phyloP scores from a whole-genome alignment of 345 rosid species.

The Eucalyptus cloeziana region DNA sequence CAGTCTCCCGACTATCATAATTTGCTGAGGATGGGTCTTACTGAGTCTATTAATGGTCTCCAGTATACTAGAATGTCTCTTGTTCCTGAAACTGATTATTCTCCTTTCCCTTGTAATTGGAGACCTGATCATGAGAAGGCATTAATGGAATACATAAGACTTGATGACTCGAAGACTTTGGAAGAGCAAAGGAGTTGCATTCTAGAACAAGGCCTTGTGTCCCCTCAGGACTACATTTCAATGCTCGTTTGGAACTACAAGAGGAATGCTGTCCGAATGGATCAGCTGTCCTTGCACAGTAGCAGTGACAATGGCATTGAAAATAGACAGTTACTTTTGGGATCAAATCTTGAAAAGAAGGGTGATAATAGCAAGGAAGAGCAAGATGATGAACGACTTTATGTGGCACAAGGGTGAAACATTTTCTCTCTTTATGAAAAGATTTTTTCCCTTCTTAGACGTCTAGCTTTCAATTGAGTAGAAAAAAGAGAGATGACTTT shows the following conservation, averaged over 20 bases:
- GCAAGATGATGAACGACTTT: slow-evolving; percentile 27
- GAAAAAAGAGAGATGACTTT: background rate
- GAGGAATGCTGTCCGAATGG: slow-evolving; percentile 60
- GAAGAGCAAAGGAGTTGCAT: slow-evolving; percentile 65
- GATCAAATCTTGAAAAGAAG: slow-evolving; percentile 14
- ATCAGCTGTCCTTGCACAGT: slow-evolving; percentile 43
- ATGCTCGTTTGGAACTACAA: slow-evolving; percentile 99
- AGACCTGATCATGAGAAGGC: slow-evolving; percentile 85
- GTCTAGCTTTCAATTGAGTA: background rate
- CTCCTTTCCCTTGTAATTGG: slow-evolving; percentile 86
- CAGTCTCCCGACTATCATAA: slow-evolving; percentile 77
- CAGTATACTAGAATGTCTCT: slow-evolving; percentile 92
- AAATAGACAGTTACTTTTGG: slow-evolving; percentile 20
- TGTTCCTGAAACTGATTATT: slow-evolving; percentile 82
- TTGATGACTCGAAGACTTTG: slow-evolving; percentile 62
- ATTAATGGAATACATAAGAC: slow-evolving; percentile 62
- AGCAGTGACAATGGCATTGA: background rate
- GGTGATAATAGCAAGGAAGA: slow-evolving; percentile 17
- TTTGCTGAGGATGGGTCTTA: slow-evolving; percentile 86
- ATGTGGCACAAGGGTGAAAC: slow-evolving; percentile 30
- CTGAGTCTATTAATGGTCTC: slow-evolving; percentile 85
- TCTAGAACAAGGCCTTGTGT: slow-evolving; percentile 71
- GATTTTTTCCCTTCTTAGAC: background rate
- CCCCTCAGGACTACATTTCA: slow-evolving; percentile 80
- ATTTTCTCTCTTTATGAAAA: background rate